Base-by-base conservation (phyloP, 352 stramenopile genomes). In the Pythium inflatum region DNA sequence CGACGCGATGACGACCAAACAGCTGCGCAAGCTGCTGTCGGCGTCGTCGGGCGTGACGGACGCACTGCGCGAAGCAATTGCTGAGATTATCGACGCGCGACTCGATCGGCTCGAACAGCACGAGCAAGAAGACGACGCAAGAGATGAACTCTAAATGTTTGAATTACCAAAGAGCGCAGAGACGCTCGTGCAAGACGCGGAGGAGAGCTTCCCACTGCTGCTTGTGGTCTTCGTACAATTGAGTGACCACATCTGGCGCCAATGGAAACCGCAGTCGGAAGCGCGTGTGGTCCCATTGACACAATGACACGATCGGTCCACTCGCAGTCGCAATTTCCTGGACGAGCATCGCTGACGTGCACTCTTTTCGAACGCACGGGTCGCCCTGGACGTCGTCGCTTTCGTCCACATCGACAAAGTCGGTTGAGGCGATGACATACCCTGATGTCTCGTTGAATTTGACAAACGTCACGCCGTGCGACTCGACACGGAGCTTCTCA, bases 1-100 rank as follows among this genome's bases (percentile, higher is more conserved):
- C 0, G 57, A 83, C 1, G 56, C 36, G 0, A 88, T 85, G 81
- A 48, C 81, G 25, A 83, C 83, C 22, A 81, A 79, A 38, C 76
- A 88, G 41, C 77, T 91, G 16, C 79, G 81, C 2, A 75, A 78
- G 53, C 30, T 91, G 6, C 65, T 91, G 20, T 16, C 40, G 12
- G 54, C 28, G 0, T 67, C 60, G 2, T 46, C 38, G 0, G 70
- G 80, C 13, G 76, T 80, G 54, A 85, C 76, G 7, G 53, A 46
- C 1, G 55, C 80, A 20, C 73, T 91, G 0, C 76, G 78, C 3
- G 61, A 65, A 3, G 78, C 80, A 20, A 81, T 89, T 43, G 77
- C 72, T 7, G 50, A 51, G 20, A 84, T 91, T 27, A 46, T 91
- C 18, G 79, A 91, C 62, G 76, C 78, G 3, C 77, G 81, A 2